phyloP scores from a whole-genome alignment of 805 yeast species.

The Yamadazyma kitorensis region DNA sequence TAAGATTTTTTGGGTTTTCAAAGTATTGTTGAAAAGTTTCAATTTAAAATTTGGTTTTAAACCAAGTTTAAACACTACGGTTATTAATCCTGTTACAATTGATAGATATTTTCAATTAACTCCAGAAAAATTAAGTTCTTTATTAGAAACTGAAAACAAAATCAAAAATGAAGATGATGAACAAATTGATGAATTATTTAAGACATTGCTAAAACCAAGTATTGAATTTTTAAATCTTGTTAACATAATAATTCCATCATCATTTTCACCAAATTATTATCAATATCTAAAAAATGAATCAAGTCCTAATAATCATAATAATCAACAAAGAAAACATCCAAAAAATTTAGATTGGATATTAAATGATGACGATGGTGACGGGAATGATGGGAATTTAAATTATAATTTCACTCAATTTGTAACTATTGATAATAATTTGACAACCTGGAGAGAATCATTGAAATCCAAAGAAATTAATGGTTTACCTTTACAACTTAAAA shows the following conservation, averaged over 20 bases:
- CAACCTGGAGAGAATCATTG: slow-evolving; percentile 39
- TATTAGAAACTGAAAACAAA: slow-evolving; percentile 17
- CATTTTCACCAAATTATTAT: slow-evolving; percentile 45
- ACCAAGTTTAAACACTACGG: slow-evolving; percentile 45
- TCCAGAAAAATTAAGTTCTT: slow-evolving; percentile 38
- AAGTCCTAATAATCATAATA: slow-evolving; percentile 10
- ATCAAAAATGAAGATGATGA: slow-evolving; percentile 17
- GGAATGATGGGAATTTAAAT: slow-evolving; percentile 45
- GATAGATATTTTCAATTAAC: slow-evolving; percentile 44
- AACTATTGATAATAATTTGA: slow-evolving; percentile 39
- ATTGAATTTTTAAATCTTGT: slow-evolving; percentile 42
- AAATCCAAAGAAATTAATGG: slow-evolving; percentile 26
- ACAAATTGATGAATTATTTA: slow-evolving; percentile 31
- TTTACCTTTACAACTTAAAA: slow-evolving; percentile 23
- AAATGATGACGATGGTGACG: slow-evolving; percentile 47
- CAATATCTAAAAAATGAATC: slow-evolving; percentile 34
- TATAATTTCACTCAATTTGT: slow-evolving; percentile 43
- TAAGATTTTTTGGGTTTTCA: slow-evolving; percentile 46
- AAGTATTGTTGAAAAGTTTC: slow-evolving; percentile 40
- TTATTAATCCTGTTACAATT: slow-evolving; percentile 45
- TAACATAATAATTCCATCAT: slow-evolving; percentile 45
- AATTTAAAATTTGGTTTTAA: slow-evolving; percentile 44
- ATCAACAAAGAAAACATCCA: slow-evolving; percentile 20
- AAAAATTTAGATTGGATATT: slow-evolving; percentile 40
- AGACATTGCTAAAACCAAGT: slow-evolving; percentile 37